phyloP scores from a whole-genome alignment of 2,329 filamentous ascomycete species.

The Cladosporium sphaerospermum region DNA sequence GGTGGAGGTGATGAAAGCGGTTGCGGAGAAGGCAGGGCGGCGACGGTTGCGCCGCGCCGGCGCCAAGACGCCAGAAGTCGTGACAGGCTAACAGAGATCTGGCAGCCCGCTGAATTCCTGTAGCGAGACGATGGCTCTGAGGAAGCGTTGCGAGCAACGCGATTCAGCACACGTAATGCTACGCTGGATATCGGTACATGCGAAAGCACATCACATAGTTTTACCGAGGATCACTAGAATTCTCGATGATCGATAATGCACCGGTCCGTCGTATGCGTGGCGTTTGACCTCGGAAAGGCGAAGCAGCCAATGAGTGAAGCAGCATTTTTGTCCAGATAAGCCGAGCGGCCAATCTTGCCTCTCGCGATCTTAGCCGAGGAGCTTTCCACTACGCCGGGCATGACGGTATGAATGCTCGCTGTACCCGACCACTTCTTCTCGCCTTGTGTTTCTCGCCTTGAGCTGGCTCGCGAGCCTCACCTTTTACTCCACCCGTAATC shows the following conservation, averaged over 20 bases:
- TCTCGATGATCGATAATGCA: too few species aligned
- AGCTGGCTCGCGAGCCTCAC: constrained; percentile 11
- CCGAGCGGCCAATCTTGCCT: not conserved
- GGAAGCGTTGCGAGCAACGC: not conserved
- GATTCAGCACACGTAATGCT: too few species aligned
- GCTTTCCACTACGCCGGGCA: constrained; percentile 1
- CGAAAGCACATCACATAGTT: not conserved
- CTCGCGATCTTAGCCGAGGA: constrained; percentile 8
- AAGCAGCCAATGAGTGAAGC: constrained; percentile 1
- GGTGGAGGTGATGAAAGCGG: too few species aligned
- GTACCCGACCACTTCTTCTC: not conserved
- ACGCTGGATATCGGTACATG: too few species aligned
- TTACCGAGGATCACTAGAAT: not conserved
- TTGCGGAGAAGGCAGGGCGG: too few species aligned
- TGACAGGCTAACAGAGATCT: too few species aligned
- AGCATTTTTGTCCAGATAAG: not conserved
- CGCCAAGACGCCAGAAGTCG: too few species aligned
- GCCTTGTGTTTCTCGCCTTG: constrained; percentile 2
- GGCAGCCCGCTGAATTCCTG: too few species aligned
- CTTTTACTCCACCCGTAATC: constrained; percentile 7
- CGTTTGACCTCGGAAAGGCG: not conserved
- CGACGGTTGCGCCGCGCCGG: too few species aligned
- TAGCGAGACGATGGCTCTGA: too few species aligned
- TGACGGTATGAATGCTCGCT: constrained; percentile 6
- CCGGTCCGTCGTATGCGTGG: not conserved